Evolutionary conservation across 176 grass and related monocot genomes (phyloP).

Genomic region (Eragrostis nindensis): DNA sequence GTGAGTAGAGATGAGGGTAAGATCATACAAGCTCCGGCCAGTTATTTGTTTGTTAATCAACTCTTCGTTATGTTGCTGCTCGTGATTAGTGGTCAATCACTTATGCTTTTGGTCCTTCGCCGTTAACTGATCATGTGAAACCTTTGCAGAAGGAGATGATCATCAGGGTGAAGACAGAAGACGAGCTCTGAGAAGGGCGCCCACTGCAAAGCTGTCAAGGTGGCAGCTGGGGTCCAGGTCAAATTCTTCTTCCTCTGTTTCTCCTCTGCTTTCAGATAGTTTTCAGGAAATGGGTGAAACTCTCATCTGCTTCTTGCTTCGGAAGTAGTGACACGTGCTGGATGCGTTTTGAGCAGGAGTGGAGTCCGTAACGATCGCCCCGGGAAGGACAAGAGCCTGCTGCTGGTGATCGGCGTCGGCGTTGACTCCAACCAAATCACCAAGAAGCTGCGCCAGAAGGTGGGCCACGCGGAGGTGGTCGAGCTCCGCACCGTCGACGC

Average conservation of each 20-base stretch:
- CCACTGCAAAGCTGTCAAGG: constrained; percentile 52
- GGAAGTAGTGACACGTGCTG: not conserved
- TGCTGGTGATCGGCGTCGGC: constrained; percentile 55
- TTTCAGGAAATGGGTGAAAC: not conserved
- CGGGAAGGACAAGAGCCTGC: constrained; percentile 56
- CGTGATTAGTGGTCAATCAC: too few relatives aligned
- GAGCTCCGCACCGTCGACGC: constrained; percentile 50
- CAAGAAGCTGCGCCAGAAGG: constrained; percentile 59
- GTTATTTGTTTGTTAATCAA: too few relatives aligned
- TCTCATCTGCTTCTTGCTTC: not conserved
- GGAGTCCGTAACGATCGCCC: constrained; percentile 43
- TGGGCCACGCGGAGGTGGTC: constrained; percentile 54
- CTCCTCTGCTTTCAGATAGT: not conserved
- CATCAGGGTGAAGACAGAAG: constrained; percentile 51
- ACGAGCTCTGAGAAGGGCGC: constrained; percentile 34
- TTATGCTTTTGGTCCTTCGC: too few relatives aligned
- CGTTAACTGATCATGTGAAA: not conserved
- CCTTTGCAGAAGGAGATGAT: constrained; percentile 54
- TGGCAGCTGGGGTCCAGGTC: constrained; percentile 49
- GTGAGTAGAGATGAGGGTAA: too few relatives aligned
- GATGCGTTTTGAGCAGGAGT: constrained; percentile 21
- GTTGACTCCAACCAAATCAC: constrained; percentile 57
- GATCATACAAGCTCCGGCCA: too few relatives aligned
- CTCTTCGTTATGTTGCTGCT: too few relatives aligned
- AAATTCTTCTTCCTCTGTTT: not conserved